Evolutionary conservation across 768 basidiomycete species (phyloP).

Genomic region (Mycena rosella): DNA sequence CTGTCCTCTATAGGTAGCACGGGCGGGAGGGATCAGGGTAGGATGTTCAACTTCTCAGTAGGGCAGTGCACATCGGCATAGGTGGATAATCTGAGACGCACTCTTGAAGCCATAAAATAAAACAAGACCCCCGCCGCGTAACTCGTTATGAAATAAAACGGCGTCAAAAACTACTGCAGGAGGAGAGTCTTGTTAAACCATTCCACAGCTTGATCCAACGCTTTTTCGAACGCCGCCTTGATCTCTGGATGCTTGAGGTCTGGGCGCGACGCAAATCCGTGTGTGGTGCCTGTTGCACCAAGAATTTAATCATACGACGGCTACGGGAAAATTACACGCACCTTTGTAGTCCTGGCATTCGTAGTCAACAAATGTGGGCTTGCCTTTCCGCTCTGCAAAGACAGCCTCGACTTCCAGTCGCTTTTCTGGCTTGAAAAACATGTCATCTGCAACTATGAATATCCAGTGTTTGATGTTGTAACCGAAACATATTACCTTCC

Average conservation of each 20-base stretch:
- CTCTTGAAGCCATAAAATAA: not conserved
- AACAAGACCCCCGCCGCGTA: not conserved
- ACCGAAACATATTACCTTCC: conserved; percentile 47
- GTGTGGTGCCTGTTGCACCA: conserved; percentile 37
- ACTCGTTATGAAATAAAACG: too few relatives aligned
- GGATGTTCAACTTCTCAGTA: not conserved
- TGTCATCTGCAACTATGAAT: conserved; percentile 33
- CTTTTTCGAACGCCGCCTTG: conserved; percentile 42
- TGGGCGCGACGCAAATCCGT: conserved; percentile 45
- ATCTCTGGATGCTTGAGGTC: conserved; percentile 41
- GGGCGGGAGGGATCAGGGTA: too few relatives aligned
- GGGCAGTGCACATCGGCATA: not conserved
- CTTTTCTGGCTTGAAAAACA: conserved; percentile 34
- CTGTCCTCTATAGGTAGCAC: too few relatives aligned
- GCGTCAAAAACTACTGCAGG: not conserved
- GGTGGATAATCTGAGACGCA: not conserved
- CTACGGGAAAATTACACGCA: conserved; percentile 3
- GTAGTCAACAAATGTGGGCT: conserved; percentile 38
- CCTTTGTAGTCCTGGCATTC: conserved; percentile 44
- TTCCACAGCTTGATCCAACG: conserved; percentile 43
- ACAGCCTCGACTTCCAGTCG: conserved; percentile 39
- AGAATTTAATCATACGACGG: not conserved
- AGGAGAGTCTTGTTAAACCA: conserved; percentile 26
- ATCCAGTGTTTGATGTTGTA: not conserved
- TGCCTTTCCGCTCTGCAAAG: conserved; percentile 40